Percentiles rank a stretch among this genome's conserved stretches.
These are phyloP conservation scores for Vickermania ingenoplastis DNA, from an alignment of 208 protist genomes.

Conservation along the genomic window DNA sequence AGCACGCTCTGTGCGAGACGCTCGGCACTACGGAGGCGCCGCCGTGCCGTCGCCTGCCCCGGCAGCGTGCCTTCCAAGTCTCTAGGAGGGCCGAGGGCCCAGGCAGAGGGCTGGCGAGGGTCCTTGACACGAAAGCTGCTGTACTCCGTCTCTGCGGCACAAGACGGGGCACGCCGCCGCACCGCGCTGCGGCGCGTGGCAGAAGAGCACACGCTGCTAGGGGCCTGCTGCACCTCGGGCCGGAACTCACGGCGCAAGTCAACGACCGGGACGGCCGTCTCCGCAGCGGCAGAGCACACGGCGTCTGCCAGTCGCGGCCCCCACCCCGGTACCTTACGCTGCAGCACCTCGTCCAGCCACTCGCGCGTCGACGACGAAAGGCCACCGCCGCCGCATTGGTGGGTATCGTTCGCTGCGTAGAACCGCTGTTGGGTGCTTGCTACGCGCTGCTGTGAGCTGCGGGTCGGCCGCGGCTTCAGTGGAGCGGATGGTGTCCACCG, in stretches of 20 bases:
- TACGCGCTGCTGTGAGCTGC: too few species aligned
- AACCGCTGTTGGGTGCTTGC: too few species aligned
- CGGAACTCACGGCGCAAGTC: constrained; percentile 47
- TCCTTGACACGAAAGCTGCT: constrained; percentile 48
- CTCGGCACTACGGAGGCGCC: constrained; percentile 3
- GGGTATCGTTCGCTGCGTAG: not conserved
- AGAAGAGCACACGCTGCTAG: not conserved
- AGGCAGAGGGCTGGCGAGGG: constrained; percentile 52
- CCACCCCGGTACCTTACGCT: not conserved
- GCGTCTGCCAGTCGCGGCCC: not conserved
- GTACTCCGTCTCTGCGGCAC: constrained; percentile 32
- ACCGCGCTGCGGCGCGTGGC: too few species aligned
- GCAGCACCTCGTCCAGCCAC: not conserved
- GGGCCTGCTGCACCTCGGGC: not conserved
- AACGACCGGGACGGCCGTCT: constrained; percentile 27
- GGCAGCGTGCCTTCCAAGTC: constrained; percentile 18
- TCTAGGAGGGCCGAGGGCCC: constrained; percentile 44
- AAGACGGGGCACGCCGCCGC: not conserved
- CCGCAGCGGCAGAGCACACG: too few species aligned
- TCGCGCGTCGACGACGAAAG: not conserved
- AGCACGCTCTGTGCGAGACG: constrained; percentile 8
- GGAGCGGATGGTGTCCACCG: too few species aligned
- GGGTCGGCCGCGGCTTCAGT: too few species aligned
- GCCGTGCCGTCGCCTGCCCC: constrained; percentile 20
- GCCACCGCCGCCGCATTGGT: not conserved